Evolutionary conservation across 2,329 filamentous ascomycete species (phyloP).

Genomic region (Apiospora kogelbergensis): DNA sequence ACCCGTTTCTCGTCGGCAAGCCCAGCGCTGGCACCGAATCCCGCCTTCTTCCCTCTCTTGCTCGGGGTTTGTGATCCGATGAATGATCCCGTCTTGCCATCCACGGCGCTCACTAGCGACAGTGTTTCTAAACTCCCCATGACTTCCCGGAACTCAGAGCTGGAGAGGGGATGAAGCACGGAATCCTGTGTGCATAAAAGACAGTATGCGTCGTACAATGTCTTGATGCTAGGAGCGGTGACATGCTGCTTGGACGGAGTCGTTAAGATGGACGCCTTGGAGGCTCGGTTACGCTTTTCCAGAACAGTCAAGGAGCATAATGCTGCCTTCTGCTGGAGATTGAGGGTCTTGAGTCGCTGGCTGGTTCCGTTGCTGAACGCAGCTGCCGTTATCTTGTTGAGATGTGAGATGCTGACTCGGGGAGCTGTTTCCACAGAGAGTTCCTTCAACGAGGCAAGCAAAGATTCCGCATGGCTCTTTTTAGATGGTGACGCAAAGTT

Average conservation of each 20-base stretch:
- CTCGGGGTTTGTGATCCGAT: conserved; percentile 67
- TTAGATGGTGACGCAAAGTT: conserved; percentile 64
- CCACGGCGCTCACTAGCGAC: conserved; percentile 71
- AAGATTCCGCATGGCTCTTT: conserved; percentile 46
- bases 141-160: conserved; percentile 92
- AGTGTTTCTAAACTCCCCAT: conserved; percentile 86
- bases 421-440: conserved; percentile 80
- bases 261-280: conserved; percentile 36
- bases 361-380: conserved; percentile 87
- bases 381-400: conserved; percentile 86
- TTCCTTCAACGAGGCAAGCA: conserved; percentile 54
- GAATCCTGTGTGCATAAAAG: conserved; percentile 82
- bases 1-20: conserved; percentile 73
- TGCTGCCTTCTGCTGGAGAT: conserved; percentile 94
- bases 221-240: conserved; percentile 76
- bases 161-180: conserved; percentile 84
- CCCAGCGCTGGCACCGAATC: conserved; percentile 45
- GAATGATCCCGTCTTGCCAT: conserved; percentile 69
- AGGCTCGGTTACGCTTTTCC: conserved; percentile 69
- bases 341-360: conserved; percentile 82
- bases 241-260: conserved; percentile 64
- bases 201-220: conserved; percentile 81
- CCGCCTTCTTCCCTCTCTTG: conserved; percentile 61
- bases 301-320: conserved; percentile 84
- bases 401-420: conserved; percentile 82